These are phyloP conservation scores for Colletotrichum sp. DNA, from an alignment of 2,329 filamentous ascomycete species.

Conservation along the genomic window DNA sequence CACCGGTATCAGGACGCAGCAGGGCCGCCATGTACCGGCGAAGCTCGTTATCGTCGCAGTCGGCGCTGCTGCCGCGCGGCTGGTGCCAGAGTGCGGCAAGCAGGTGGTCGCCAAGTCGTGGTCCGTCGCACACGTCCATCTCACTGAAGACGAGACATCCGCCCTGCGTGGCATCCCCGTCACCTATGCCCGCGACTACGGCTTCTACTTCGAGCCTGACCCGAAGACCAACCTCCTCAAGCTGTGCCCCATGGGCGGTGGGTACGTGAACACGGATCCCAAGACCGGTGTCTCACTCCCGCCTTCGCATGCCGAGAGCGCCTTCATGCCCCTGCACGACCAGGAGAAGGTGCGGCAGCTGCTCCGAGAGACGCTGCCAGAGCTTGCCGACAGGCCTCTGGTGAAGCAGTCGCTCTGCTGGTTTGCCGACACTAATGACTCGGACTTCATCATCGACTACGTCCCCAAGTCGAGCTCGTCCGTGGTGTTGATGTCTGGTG, in stretches of 20 bases:
- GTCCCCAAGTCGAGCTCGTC: constrained; percentile 51
- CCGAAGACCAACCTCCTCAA: constrained; percentile 62
- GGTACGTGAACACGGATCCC: constrained; percentile 51
- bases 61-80: constrained; percentile 51
- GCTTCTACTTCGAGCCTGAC: constrained; percentile 71
- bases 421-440: constrained; percentile 66
- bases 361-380: constrained; percentile 56
- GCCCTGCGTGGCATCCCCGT: constrained; percentile 63
- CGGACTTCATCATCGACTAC: constrained; percentile 65
- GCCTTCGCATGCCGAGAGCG: constrained; percentile 34
- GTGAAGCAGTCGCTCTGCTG: constrained; percentile 64
- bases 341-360: constrained; percentile 56
- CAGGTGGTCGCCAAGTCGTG: constrained; percentile 62
- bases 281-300: constrained; percentile 36
- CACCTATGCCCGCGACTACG: constrained; percentile 64
- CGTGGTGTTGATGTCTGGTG: constrained; percentile 58
- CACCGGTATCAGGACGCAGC: neutral
- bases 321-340: constrained; percentile 58
- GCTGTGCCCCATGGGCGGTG: constrained; percentile 63
- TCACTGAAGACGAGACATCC: constrained; percentile 58
- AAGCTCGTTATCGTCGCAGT: constrained; percentile 52
- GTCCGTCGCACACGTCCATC: constrained; percentile 63
- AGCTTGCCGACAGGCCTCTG: constrained; percentile 58
- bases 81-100: constrained; percentile 53
- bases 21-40: constrained; percentile 20